These are phyloP conservation scores for Apiospora phragmitis DNA, from an alignment of 2,329 filamentous ascomycete species.

Conservation along the genomic window DNA sequence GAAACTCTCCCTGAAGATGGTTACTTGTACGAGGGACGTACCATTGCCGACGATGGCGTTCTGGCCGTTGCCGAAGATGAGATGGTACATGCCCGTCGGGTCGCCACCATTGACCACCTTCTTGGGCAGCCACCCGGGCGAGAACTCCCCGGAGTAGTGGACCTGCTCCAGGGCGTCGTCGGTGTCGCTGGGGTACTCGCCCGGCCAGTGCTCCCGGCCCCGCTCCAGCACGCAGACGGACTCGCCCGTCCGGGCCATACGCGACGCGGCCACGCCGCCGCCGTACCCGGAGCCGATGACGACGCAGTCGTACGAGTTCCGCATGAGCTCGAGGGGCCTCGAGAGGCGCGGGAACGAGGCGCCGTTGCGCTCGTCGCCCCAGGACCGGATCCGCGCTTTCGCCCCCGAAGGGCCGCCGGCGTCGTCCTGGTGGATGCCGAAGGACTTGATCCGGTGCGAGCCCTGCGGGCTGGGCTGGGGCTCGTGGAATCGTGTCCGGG, in stretches of 20 bases:
- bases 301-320: constrained; percentile 61
- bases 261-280: constrained; percentile 63
- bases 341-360: constrained; percentile 53
- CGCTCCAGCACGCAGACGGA: constrained; percentile 65
- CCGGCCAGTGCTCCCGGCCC: constrained; percentile 66
- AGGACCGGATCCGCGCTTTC: constrained; percentile 30
- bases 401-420: constrained; percentile 33
- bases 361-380: constrained; percentile 30
- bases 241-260: constrained; percentile 61
- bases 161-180: constrained; percentile 50
- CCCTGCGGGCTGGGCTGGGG: constrained; percentile 14
- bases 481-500: neutral
- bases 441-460: constrained; percentile 29
- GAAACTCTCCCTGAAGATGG: neutral
- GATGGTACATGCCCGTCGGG: constrained; percentile 62
- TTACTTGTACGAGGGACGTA: constrained; percentile 29
- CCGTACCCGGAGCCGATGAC: constrained; percentile 72
- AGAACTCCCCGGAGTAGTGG: constrained; percentile 56
- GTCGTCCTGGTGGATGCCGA: constrained; percentile 34
- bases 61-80: constrained; percentile 63
- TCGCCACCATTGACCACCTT: constrained; percentile 49
- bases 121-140: constrained; percentile 41
- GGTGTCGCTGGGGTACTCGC: constrained; percentile 58
- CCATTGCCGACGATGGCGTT: constrained; percentile 63
- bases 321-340: constrained; percentile 57